Evolutionary conservation across 306 rosid genomes (phyloP), one percentile per base, ranked within the genome.

Genomic region (Sechiopsis laciniata): DNA sequence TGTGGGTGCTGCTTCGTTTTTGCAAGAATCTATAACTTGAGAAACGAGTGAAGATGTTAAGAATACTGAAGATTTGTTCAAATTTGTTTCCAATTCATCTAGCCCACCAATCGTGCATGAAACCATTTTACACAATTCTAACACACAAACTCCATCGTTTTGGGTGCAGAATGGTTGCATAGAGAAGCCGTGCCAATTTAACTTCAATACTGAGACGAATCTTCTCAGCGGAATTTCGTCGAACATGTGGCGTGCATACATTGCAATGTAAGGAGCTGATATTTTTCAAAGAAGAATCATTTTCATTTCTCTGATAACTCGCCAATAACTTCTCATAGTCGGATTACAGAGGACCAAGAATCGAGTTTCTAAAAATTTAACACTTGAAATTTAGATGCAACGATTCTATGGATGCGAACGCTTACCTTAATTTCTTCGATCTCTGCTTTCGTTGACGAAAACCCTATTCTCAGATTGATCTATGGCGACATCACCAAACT

Each of bases 1-100:
- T 70, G 84, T 79, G 26, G 85, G 89, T 37, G 89, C 96, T 37
- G 89, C 96, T 81, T 87, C 89, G 6, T 75, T 77, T 76, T 92
- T 85, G 84, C 89, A 82, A 69, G 87, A 87, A 79, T 84, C 87
- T 61, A 92, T 83, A 60, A 85, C 82, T 68, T 84, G 90, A 64
- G 76, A 72, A 26, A 92, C 97, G 65, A 89, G 80, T 3, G 91
- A 77, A 2, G 95, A 84, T 48, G 87, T 85, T 72, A 92, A 71
- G 71, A 75, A 76, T 75, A 37, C 77, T 20, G 74, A 58, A 24
- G 65, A 81, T 10, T 82, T 64, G 74, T 80, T 84, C 42, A 90
- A 81, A 72, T 82, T 80, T 32, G 73, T 71, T 78, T 87, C 96
- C 78, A 92, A 55, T 16, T 92, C 96, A 79, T 92, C 88, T 20